A percentile compares a stretch with the other conserved stretches of the same genome.
Conservation (phyloP, 202 grass and related monocot genomes). For the Digitaria exilis region DNA sequence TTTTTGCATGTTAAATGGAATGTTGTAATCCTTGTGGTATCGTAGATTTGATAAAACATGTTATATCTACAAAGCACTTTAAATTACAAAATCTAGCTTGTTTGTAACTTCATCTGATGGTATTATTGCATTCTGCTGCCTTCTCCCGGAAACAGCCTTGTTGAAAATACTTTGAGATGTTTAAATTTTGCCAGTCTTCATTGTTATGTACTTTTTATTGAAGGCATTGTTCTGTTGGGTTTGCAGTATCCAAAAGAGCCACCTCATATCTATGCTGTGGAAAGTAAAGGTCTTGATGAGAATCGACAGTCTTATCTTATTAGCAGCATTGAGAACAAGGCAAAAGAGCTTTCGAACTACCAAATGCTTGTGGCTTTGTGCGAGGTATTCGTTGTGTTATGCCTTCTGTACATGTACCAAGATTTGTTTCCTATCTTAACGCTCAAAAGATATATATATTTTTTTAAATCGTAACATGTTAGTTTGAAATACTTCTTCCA, state of each 20-base stretch:
- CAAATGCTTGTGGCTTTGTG: slow-evolving; percentile 81
- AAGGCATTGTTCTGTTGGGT: slow-evolving; percentile 3
- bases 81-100: slow-evolving; percentile 19
- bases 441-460: neutral
- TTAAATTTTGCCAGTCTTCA: slow-evolving; percentile 6
- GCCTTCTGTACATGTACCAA: slow-evolving; percentile 8
- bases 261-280: slow-evolving; percentile 71
- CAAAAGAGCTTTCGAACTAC: slow-evolving; percentile 70
- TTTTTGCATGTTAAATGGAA: neutral
- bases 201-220: slow-evolving; percentile 18
- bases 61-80: neutral
- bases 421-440: neutral
- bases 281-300: slow-evolving; percentile 88
- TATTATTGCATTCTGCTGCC: neutral
- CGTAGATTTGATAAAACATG: slow-evolving; percentile 26
- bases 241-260: slow-evolving; percentile 82
- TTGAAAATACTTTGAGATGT: slow-evolving; percentile 1
- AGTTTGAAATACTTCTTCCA: slow-evolving; percentile 6
- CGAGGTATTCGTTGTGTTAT: slow-evolving; percentile 62
- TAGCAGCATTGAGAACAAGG: slow-evolving; percentile 63
- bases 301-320: slow-evolving; percentile 72
- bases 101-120: slow-evolving; percentile 7
- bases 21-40: slow-evolving; percentile 13
- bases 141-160: slow-evolving; percentile 10
- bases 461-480: neutral